Evolutionary conservation across 805 yeast species (phyloP), one percentile per base, ranked within the genome.

Genomic region (Lipomyces oligophaga): DNA sequence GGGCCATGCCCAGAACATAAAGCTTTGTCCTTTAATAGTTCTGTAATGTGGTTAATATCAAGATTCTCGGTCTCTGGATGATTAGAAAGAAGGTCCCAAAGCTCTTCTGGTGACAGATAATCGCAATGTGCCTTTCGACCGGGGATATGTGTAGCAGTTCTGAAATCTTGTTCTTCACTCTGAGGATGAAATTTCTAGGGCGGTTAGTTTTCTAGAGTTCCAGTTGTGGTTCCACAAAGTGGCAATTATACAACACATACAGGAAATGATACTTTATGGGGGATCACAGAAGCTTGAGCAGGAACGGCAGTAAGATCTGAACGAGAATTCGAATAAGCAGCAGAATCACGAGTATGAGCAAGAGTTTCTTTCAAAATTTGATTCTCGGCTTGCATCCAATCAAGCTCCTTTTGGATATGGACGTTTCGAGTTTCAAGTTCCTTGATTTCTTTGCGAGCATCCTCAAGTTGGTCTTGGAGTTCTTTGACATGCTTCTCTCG

Each of bases 1-100:
- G 47, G 54, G 10, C 54, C 54, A n/a, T 40, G 28, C 5, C 47
- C 54, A 11, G 47, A 24, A 33, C 54, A 49, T 19, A 26, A 31
- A 4, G 33, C 54, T 30, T 39, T 43, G 8, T 18, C n/a, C 42
- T 34, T 41, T 16, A 49, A 7, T 15, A 30, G 19, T 22, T 28
- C 34, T 34, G 40, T 18, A 10, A 49, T 22, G 18, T n/a, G n/a
- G 6, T 37, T 34, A 25, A 38, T 22, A 35, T 45, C 45, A 24
- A 49, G 31, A 5, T 4, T 30, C 6, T 49, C 54, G 13, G 46
- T 33, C 10, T 26, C 5, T 13, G 49, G 50, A 15, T 49, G 48
- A 11, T 34, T 22, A 5, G 24, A 19, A 22, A 49, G 38, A 7
- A 41, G 40, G 24, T 49, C 54, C 54, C 54, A 49, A 18, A 49